Evolutionary conservation across 1,139 yeast genomes (phyloP).

Genomic region (Nadsonia commutata): DNA sequence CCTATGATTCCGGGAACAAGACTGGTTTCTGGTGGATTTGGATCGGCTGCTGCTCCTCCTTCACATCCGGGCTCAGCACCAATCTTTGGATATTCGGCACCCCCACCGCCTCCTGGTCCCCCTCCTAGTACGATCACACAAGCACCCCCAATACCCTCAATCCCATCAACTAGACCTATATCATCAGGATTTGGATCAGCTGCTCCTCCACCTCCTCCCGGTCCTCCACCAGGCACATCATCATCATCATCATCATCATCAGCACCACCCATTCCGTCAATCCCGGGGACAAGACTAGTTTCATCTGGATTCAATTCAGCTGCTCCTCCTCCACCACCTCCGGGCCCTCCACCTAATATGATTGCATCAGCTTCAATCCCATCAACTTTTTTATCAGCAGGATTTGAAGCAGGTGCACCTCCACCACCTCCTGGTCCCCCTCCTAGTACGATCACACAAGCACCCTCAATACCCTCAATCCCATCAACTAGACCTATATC

Average conservation of each 20-base stretch:
- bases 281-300: constrained; percentile 10
- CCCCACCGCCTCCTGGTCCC: constrained; percentile 6
- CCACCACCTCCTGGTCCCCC: constrained; percentile 8
- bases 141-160: constrained; percentile 7
- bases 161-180: constrained; percentile 10
- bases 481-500: constrained; percentile 7
- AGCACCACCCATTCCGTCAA: constrained; percentile 11
- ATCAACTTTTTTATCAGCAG: constrained; percentile 15
- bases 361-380: constrained; percentile 11
- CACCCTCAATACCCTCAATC: constrained; percentile 7
- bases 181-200: too few species aligned
- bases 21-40: too few species aligned
- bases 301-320: constrained; percentile 9
- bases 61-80: too few species aligned
- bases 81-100: constrained; percentile 1
- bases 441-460: constrained; percentile 4
- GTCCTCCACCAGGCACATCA: constrained; percentile 11
- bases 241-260: constrained; percentile 18
- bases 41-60: too few species aligned
- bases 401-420: constrained; percentile 13
- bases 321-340: constrained; percentile 11
- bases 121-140: constrained; percentile 7
- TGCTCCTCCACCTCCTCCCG: constrained; percentile 19
- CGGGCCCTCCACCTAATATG: constrained; percentile 7
- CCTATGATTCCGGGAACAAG: too few species aligned